These are phyloP conservation scores for Solanum paucissectum DNA, from an alignment of 257 asterid genomes.

Conservation along the genomic window DNA sequence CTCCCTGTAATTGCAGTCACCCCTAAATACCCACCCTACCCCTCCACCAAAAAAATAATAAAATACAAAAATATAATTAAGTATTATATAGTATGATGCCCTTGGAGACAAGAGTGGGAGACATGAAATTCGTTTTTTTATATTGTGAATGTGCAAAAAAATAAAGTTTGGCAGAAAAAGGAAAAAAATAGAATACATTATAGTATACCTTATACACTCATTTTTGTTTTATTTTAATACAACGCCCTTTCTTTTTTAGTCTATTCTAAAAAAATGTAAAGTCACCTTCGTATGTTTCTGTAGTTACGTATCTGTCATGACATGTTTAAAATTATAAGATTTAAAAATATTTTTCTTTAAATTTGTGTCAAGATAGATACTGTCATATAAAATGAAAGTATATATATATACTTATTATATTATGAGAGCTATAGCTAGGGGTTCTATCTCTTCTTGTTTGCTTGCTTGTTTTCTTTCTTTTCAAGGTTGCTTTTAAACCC, in stretches of 20 bases:
- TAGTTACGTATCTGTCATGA: not conserved
- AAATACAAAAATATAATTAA: not conserved
- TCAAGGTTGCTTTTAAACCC: conserved; percentile 37
- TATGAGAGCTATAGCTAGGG: not conserved
- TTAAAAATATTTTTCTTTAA: not conserved
- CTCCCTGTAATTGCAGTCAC: conserved; percentile 31
- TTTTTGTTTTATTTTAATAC: not conserved
- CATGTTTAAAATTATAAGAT: too few species aligned
- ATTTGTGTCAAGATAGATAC: not conserved
- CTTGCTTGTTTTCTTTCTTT: conserved; percentile 26
- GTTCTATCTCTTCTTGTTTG: not conserved
- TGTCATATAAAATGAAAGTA: not conserved
- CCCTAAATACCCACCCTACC: not conserved
- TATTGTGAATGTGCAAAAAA: conserved; percentile 21
- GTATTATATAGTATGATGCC: not conserved
- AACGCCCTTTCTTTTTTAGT: not conserved
- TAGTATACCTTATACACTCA: not conserved
- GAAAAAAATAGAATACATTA: not conserved
- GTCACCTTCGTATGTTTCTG: not conserved
- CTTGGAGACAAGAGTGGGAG: conserved; percentile 3
- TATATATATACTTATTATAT: not conserved
- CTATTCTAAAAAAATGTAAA: not conserved
- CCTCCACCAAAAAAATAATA: not conserved
- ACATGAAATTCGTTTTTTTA: conserved; percentile 1
- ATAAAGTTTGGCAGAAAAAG: conserved; percentile 20